A percentile compares a stretch with the other conserved stretches of the same genome.
phyloP scores from a whole-genome alignment of 371 early-diverging fungal species.

The Saksenaea oblongispora region DNA sequence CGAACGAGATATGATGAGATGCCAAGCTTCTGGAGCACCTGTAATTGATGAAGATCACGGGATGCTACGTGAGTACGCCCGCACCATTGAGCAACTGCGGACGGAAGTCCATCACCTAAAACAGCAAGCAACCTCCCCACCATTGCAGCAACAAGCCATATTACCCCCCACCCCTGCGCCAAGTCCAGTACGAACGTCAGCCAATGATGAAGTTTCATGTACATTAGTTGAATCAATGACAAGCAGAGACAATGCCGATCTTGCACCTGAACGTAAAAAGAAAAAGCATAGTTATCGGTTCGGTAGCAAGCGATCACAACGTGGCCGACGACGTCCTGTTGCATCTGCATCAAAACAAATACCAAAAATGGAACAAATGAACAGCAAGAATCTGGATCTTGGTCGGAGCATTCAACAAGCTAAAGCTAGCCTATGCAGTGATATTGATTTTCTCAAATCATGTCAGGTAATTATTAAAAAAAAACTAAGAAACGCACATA shows the following conservation, averaged over 20 bases:
- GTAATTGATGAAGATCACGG: constrained; percentile 6
- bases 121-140: not conserved
- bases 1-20: constrained; percentile 26
- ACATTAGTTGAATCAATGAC: not conserved
- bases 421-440: not conserved
- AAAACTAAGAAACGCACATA: not conserved
- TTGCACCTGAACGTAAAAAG: not conserved
- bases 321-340: not conserved
- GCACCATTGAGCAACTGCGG: constrained; percentile 10
- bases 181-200: not conserved
- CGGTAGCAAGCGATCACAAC: constrained; percentile 9
- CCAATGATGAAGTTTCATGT: not conserved
- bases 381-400: not conserved
- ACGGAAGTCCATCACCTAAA: constrained; percentile 1
- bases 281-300: constrained; percentile 11
- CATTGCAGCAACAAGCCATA: not conserved
- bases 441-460: not conserved
- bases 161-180: not conserved
- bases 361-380: not conserved
- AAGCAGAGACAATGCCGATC: not conserved
- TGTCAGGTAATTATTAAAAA: not conserved
- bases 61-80: constrained; percentile 14
- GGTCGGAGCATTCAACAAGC: not conserved
- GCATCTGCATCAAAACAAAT: constrained; percentile 1
- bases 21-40: constrained; percentile 17